Percentiles rank a stretch among this genome's conserved stretches.
Conservation (phyloP, 441 rosid species). For the Hypseocharis bilobata region DNA sequence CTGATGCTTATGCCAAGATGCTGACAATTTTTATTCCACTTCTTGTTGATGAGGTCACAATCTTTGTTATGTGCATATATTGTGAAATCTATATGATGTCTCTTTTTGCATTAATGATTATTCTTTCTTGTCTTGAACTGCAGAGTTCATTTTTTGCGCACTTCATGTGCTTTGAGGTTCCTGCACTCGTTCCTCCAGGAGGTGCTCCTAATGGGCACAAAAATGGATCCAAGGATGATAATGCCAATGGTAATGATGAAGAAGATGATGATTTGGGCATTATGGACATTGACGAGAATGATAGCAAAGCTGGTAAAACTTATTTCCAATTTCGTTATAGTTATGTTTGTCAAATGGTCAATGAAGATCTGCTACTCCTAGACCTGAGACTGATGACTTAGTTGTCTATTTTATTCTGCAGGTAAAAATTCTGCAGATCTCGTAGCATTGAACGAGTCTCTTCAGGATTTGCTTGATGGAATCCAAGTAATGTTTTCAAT, state of each 20-base stretch:
- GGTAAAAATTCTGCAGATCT: constrained; percentile 65
- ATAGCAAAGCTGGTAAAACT: constrained; percentile 55
- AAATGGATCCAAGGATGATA: constrained; percentile 47
- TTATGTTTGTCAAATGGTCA: constrained; percentile 12
- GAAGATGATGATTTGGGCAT: constrained; percentile 87
- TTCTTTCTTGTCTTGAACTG: constrained; percentile 27
- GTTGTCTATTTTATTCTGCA: constrained; percentile 26
- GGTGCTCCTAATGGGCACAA: constrained; percentile 56
- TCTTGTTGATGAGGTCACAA: constrained; percentile 85
- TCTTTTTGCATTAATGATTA: constrained; percentile 11
- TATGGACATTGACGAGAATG: constrained; percentile 90
- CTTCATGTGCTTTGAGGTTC: constrained; percentile 98
- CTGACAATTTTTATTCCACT: constrained; percentile 96
- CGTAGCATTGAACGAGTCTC: constrained; percentile 70
- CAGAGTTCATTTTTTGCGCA: constrained; percentile 99
- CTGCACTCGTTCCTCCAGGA: constrained; percentile 89
- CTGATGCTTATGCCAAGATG: constrained; percentile 97
- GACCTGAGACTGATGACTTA: constrained; percentile 16
- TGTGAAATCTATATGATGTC: constrained; percentile 12
- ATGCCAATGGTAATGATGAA: constrained; percentile 25
- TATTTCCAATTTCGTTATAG: constrained; percentile 15
- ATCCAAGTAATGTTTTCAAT: constrained; percentile 53
- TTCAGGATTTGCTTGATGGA: constrained; percentile 94
- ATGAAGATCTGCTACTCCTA: constrained; percentile 14
- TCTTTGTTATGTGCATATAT: constrained; percentile 18